Evolutionary conservation across 2,329 filamentous ascomycete species (phyloP), one percentile per base, ranked within the genome.

Genomic region (Phyllachora maydis): DNA sequence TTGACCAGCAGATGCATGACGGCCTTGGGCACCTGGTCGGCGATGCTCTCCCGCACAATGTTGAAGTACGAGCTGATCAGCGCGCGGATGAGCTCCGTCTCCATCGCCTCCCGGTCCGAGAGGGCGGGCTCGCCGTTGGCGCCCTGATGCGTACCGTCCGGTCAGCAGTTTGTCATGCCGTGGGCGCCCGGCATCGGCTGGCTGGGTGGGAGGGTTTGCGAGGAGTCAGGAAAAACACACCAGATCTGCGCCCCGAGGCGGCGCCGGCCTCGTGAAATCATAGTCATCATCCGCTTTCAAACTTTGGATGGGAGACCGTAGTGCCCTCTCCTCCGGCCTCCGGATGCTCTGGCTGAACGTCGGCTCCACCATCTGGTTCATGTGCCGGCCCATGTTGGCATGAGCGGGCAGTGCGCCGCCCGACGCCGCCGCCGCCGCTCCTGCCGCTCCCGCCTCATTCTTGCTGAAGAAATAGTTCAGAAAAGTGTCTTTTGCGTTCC

Each of bases 401-500:
- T 47, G 49, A n/a, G 45, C 31, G 46, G 45, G 28, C 37, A 41
- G 39, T 35, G 39, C 34, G 47, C 29, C 53, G 39, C 28, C 56
- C 16, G 57, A 48, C n/a, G n/a, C n/a, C n/a, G n/a, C n/a, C n/a
- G n/a, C n/a, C n/a, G n/a, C n/a, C n/a, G n/a, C n/a, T n/a, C n/a
- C n/a, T n/a, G n/a, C n/a, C n/a, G n/a, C n/a, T n/a, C n/a, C 18
- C 14, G 65, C 58, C 22, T 78, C 78, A 30, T 98, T 88, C 44
- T 98, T 95, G 37, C 88, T 83, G 40, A 98, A 98, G 52, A 98
- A 98, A 50, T 98, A 98, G 50, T 85, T 95, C 31, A 98, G 50
- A 56, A 98, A 98, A 1, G 82, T 90, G 49, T 98, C 88, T 31
- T 73, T 67, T 19, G 78, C 67, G 29, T 55, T 64, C 27, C 71